These are phyloP conservation scores for Entomortierella chlamydospora DNA, from an alignment of 192 early-diverging fungal genomes.

Conservation along the genomic window DNA sequence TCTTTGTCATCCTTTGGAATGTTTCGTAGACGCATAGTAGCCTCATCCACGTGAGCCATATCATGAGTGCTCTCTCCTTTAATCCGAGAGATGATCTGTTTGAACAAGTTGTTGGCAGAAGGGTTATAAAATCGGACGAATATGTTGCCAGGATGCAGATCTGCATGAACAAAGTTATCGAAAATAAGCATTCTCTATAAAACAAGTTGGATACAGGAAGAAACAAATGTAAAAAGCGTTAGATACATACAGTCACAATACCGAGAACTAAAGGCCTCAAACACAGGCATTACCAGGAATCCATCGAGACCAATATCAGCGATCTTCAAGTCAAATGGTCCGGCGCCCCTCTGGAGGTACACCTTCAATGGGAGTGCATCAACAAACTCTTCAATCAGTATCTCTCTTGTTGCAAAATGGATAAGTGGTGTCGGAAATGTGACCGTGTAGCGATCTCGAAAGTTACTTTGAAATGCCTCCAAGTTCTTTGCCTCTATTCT, in stretches of 20 bases:
- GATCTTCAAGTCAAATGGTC: slow-evolving; percentile 78
- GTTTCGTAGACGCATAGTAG: slow-evolving; percentile 50
- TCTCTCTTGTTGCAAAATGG: slow-evolving; percentile 63
- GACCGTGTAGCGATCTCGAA: slow-evolving; percentile 61
- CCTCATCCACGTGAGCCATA: slow-evolving; percentile 54
- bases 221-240: slow-evolving; percentile 3
- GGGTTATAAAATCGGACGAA: slow-evolving; percentile 83
- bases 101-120: slow-evolving; percentile 61
- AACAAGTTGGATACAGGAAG: slow-evolving; percentile 69
- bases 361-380: slow-evolving; percentile 80
- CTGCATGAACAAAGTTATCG: slow-evolving; percentile 96
- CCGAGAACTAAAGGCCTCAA: no score
- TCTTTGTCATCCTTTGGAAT: slow-evolving; percentile 51
- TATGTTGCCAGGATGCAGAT: slow-evolving; percentile 96
- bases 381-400: slow-evolving; percentile 88
- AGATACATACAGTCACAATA: not conserved
- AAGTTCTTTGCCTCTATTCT: slow-evolving; percentile 83
- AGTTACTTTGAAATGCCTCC: slow-evolving; percentile 68
- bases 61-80: slow-evolving; percentile 24
- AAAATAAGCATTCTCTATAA: slow-evolving; percentile 88
- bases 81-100: slow-evolving; percentile 53
- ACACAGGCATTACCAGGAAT: slow-evolving; percentile 26
- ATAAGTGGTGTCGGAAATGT: slow-evolving; percentile 78
- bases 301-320: slow-evolving; percentile 77
- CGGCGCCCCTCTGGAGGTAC: slow-evolving; percentile 75